Conservation (phyloP, 257 asterid genomes). For the Capsicum pubescens region DNA sequence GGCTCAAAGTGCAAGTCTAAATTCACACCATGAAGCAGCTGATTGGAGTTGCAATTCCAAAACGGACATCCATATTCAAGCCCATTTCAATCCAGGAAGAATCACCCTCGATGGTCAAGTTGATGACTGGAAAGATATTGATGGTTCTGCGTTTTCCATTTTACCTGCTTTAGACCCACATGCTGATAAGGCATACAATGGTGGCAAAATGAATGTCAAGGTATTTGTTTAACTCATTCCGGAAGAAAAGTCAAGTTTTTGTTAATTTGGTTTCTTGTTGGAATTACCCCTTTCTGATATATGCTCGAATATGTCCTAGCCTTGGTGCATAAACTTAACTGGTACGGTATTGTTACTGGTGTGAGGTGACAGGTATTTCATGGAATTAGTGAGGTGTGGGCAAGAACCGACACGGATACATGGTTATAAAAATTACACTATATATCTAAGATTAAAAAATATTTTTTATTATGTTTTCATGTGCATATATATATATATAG, state of each 20-base stretch:
- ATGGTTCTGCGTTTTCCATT: constrained; percentile 53
- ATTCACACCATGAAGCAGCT: constrained; percentile 62
- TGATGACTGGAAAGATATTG: constrained; percentile 59
- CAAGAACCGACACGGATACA: too few species aligned
- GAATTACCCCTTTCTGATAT: neutral
- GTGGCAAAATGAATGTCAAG: constrained; percentile 64
- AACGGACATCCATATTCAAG: constrained; percentile 48
- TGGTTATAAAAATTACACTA: too few species aligned
- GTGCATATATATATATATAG: too few species aligned
- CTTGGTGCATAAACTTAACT: too few species aligned
- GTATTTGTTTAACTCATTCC: constrained; percentile 34
- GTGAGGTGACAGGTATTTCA: too few species aligned
- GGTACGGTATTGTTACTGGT: too few species aligned
- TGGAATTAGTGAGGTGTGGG: too few species aligned
- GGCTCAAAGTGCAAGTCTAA: constrained; percentile 37
- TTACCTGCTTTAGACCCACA: constrained; percentile 70
- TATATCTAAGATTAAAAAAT: too few species aligned
- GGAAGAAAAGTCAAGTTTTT: neutral
- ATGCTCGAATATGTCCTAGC: neutral
- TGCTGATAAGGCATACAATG: constrained; percentile 55
- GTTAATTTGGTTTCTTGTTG: neutral
- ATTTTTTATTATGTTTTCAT: too few species aligned
- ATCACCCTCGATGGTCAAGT: constrained; percentile 63
- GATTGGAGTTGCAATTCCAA: constrained; percentile 63
- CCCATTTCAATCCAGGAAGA: constrained; percentile 58